Conservation (phyloP, 139 green algal species). For the Mychonastes homosphaera region DNA sequence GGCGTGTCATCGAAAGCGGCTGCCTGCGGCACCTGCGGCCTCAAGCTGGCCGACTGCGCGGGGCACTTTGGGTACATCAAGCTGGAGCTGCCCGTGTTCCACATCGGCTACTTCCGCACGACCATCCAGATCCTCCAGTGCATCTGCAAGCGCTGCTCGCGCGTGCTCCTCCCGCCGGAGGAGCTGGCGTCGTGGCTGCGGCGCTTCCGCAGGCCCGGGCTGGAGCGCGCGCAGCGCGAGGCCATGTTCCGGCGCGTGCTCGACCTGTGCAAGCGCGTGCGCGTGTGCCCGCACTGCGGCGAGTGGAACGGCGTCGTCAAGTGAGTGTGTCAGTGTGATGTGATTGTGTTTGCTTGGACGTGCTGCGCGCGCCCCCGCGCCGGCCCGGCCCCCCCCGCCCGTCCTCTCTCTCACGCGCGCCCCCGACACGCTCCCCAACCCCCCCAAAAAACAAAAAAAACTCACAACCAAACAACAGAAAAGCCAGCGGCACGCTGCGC, state of each 20-base stretch:
- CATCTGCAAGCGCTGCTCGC: constrained; percentile 94
- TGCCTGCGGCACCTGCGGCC: constrained; percentile 82
- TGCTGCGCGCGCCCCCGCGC: no score
- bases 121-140: constrained; percentile 84
- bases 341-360: no score
- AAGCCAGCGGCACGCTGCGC: constrained; percentile 64
- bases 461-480: no score
- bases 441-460: no score
- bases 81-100: constrained; percentile 96
- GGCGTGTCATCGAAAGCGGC: no score
- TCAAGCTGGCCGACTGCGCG: constrained; percentile 83
- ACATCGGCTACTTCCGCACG: constrained; percentile 96
- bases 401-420: no score
- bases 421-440: no score
- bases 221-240: constrained; percentile 65
- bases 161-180: constrained; percentile 75
- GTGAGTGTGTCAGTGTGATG: no score
- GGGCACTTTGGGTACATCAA: constrained; percentile 96
- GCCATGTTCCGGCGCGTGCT: constrained; percentile 68
- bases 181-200: constrained; percentile 49
- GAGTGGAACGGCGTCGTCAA: constrained; percentile 73
- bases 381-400: no score
- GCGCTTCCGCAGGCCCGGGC: constrained; percentile 50
- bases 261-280: constrained; percentile 78
- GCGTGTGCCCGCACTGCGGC: constrained; percentile 71